Base-by-base conservation (phyloP, 805 yeast genomes). In the Kazachstania viticola region DNA sequence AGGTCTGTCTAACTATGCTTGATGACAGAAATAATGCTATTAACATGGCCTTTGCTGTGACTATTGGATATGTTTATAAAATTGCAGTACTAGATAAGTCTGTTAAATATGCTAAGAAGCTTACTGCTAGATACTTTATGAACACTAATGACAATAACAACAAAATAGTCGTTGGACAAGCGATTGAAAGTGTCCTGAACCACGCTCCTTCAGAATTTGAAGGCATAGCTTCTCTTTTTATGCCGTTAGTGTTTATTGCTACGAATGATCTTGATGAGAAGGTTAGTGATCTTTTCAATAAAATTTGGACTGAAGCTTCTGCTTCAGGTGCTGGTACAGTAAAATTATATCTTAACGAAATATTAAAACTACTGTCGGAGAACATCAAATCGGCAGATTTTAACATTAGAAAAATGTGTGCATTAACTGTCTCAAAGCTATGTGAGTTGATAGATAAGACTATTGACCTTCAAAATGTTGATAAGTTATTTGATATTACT, bases 171-270 rank as follows among this genome's bases (percentile, higher is more conserved):
- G 69, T 83, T 1, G 79, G 78, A 0, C 45, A 66, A 30, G 79
- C 84, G 0, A 64, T 75, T 21, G 79, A 73, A 37, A 71, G 80
- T 9, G 69, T 83, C 5, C 65, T 83, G 1, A 73, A 70, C 38
- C 72, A 80, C 49, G 71, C 91, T 0, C 69, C 75, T 4, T 84
- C 79, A 39, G 68, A 62, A 42, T 82, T 84, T 48, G 70, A 70
- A 12, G 55, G 69, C 2, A 67, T 79, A 9, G 67, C 82, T 0
- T 54, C 74, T 13, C 69, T 74, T 2, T 77, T 80, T 38, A 59
- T 87, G 37, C 96, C 97, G 0, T 56, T 88, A 34, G 70, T 84
- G 0, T 88, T 73, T 49, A 60, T 88, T 36, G 96, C 83, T 1
- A 74, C 73, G 40, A 75, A 79, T 46, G 94, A 83, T 48, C 47